Base-by-base conservation (phyloP, 1,284 basidiomycete species). In the Phellopilus nigrolimitatus region DNA sequence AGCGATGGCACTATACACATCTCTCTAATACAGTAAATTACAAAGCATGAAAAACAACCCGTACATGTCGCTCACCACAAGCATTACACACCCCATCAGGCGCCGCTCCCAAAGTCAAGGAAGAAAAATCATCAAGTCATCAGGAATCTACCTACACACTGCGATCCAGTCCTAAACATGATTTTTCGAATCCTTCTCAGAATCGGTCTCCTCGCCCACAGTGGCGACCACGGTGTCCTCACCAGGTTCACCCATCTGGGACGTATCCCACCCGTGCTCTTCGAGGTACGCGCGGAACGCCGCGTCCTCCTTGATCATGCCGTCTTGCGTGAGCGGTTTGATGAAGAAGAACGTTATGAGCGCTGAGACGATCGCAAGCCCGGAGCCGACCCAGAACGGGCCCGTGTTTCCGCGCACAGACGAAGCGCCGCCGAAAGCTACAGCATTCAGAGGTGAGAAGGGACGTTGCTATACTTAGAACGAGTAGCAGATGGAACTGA, bases 241-340 rank as follows among this genome's bases (percentile, higher is more conserved):
- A 4, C 61, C 61, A 21, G 27, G 54, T 3, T 76, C 62, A 45
- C 88, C 88, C 83, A 90, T 85, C 44, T 66, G 70, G 7, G 76
- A 72, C 34, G 82, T 84, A 62, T 93, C 89, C 62, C 80, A 93
- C 4, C 90, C 90, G 62, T 91, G 65, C 8, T 67, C 74, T 59
- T 82, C 82, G 49, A 94, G 76, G 64, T 92, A 92, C 59, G 75
- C 76, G 54, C 88, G 86, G 79, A 93, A 94, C 78, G 86, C 68
- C 34, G 63, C 68, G 66, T 95, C 91, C 68, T 94, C 91, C 41
- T 78, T 72, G 19, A 68, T 68, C 88, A 95, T 93, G 36, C 86
- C 84, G 59, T 95, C 90, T 27, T 81, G 76, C 15, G 73, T 72
- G 51, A 95, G 76, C 37, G 89, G 86, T 37, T 74, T 75, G 62